phyloP scores from a whole-genome alignment of 345 rosid species.

The Corchorus olitorius region DNA sequence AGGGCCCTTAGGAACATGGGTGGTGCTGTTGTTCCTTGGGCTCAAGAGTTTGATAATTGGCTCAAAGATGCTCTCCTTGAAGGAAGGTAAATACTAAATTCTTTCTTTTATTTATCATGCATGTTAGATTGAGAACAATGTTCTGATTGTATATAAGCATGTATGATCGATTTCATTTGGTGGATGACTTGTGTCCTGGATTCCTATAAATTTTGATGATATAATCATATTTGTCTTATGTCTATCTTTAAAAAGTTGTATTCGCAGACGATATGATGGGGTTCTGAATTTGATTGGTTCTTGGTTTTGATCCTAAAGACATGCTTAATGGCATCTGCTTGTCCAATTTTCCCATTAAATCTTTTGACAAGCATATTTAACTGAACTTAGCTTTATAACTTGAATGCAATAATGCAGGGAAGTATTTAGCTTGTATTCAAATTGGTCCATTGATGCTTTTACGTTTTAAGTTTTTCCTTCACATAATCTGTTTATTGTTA shows the following conservation, averaged over 20 bases:
- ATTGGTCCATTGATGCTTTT: not conserved
- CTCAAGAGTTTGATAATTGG: slow-evolving; percentile 81
- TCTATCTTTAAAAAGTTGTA: no score
- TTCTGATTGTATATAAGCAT: not conserved
- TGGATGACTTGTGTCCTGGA: not conserved
- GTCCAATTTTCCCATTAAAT: not conserved
- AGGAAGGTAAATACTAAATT: slow-evolving; percentile 69
- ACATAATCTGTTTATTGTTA: not conserved
- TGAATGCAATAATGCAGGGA: not conserved
- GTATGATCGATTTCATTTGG: no score
- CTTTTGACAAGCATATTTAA: not conserved
- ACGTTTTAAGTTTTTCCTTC: not conserved
- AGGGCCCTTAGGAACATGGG: slow-evolving; percentile 35
- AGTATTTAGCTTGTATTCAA: not conserved
- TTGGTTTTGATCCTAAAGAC: slow-evolving; percentile 5
- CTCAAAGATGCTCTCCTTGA: slow-evolving; percentile 72
- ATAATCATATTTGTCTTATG: no score
- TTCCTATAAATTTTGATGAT: not conserved
- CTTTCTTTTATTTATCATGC: not conserved
- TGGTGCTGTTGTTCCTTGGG: slow-evolving; percentile 58
- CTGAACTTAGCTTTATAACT: not conserved
- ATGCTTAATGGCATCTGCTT: not conserved
- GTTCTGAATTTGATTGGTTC: not conserved
- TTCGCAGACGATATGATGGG: not conserved
- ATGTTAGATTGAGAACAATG: not conserved